Percentiles rank a stretch among this genome's conserved stretches.
phyloP scores from a whole-genome alignment of 139 green algal species.

The Coccomyxa sp. region DNA sequence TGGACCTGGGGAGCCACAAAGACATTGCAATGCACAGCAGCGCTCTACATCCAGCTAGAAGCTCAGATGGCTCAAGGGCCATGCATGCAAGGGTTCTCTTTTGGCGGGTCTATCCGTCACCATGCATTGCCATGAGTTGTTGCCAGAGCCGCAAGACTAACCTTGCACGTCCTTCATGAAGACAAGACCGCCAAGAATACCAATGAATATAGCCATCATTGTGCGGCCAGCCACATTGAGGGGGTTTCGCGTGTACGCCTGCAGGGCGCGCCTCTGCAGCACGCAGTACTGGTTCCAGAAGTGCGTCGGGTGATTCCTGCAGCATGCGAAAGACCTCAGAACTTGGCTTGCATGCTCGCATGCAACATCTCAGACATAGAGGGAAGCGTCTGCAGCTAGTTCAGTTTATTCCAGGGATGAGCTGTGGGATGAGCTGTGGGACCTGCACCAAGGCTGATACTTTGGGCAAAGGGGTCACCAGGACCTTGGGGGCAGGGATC shows the following conservation, averaged over 20 bases:
- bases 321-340: background rate
- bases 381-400: no score
- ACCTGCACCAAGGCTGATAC: no score
- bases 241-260: background rate
- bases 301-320: background rate
- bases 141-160: background rate
- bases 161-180: background rate
- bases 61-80: no score
- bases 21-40: no score
- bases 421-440: no score
- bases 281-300: background rate
- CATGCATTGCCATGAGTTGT: background rate
- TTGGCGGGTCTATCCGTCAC: background rate
- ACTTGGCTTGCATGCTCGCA: background rate
- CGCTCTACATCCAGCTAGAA: no score
- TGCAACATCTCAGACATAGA: background rate
- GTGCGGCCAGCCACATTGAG: background rate
- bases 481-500: no score
- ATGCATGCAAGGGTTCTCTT: no score
- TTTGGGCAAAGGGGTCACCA: no score
- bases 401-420: no score
- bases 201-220: background rate
- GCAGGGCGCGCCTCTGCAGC: background rate
- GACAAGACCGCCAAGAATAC: background rate
- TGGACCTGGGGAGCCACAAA: no score